Percentiles rank a stretch among this genome's conserved stretches.
Conservation (phyloP, 495 filamentous ascomycete species). For the Daldinia concentrica region DNA sequence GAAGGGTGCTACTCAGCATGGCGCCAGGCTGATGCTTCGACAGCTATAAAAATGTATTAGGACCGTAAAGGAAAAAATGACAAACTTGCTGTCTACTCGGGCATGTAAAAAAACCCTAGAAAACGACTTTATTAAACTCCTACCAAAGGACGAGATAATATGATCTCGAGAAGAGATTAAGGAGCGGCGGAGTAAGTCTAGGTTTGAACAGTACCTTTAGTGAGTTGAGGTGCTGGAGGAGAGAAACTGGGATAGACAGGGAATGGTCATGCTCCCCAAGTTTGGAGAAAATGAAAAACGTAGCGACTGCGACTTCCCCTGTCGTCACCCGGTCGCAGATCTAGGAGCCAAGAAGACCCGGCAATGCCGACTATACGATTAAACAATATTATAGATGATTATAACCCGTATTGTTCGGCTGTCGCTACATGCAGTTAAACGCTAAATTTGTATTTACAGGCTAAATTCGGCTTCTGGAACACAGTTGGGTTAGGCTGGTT, state of each 20-base stretch:
- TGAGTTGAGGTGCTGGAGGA: conserved; percentile 28
- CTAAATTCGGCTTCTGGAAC: conserved; percentile 38
- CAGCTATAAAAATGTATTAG: conserved; percentile 41
- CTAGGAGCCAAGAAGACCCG: conserved; percentile 34
- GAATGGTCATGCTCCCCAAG: conserved; percentile 25
- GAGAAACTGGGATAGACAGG: conserved; percentile 35
- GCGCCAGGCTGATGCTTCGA: conserved; percentile 48
- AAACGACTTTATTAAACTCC: conserved; percentile 40
- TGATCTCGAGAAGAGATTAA: conserved; percentile 45
- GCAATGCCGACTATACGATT: conserved; percentile 43
- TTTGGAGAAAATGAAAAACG: conserved; percentile 38
- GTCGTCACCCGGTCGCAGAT: conserved; percentile 42
- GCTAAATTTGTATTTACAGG: conserved; percentile 32
- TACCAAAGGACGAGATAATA: conserved; percentile 37
- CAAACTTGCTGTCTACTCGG: conserved; percentile 26
- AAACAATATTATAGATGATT: conserved; percentile 9
- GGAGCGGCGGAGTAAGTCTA: conserved; percentile 66
- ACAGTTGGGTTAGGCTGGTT: conserved; percentile 10
- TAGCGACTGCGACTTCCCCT: conserved; percentile 31
- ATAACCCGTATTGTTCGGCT: conserved; percentile 6
- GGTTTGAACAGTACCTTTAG: conserved; percentile 29
- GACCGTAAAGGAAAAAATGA: conserved; percentile 18
- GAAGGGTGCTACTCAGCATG: conserved; percentile 64
- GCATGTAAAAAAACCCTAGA: conserved; percentile 28
- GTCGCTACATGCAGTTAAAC: conserved; percentile 14